These are phyloP conservation scores for Malbranchea zuffiana DNA, from an alignment of 2,329 filamentous ascomycete genomes.

Conservation along the genomic window DNA sequence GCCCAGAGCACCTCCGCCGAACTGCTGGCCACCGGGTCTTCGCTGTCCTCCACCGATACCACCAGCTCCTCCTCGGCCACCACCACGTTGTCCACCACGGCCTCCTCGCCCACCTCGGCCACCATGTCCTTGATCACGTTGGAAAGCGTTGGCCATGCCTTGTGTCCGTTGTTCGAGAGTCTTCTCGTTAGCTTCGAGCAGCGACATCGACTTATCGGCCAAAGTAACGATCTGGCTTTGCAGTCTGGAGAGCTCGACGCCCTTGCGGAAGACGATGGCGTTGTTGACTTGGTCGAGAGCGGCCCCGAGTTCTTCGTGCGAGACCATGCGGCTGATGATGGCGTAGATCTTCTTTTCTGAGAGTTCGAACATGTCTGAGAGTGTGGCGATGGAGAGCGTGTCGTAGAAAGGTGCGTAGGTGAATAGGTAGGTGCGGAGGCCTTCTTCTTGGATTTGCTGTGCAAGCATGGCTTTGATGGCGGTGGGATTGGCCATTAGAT, in stretches of 20 bases:
- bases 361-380: slow-evolving; percentile 92
- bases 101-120: slow-evolving; percentile 55
- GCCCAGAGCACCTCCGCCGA: slow-evolving; percentile 41
- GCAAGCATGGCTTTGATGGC: slow-evolving; percentile 96
- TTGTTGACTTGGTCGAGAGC: slow-evolving; percentile 96
- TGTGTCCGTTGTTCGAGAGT: slow-evolving; percentile 95
- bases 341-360: slow-evolving; percentile 83
- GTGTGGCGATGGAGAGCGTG: slow-evolving; percentile 74
- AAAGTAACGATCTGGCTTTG: slow-evolving; percentile 91
- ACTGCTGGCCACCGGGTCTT: slow-evolving; percentile 40
- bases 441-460: slow-evolving; percentile 97
- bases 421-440: slow-evolving; percentile 95
- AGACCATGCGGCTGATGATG: slow-evolving; percentile 98
- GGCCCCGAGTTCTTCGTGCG: slow-evolving; percentile 91
- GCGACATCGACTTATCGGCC: slow-evolving; percentile 87
- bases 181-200: slow-evolving; percentile 96
- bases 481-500: slow-evolving; percentile 83
- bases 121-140: slow-evolving; percentile 73
- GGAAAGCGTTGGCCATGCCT: slow-evolving; percentile 89
- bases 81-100: slow-evolving; percentile 38
- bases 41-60: slow-evolving; percentile 33
- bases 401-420: slow-evolving; percentile 99
- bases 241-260: slow-evolving; percentile 89
- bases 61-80: slow-evolving; percentile 30
- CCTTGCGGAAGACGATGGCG: slow-evolving; percentile 98